Conservation (phyloP, 306 rosid species). For the Quercus cerris region DNA sequence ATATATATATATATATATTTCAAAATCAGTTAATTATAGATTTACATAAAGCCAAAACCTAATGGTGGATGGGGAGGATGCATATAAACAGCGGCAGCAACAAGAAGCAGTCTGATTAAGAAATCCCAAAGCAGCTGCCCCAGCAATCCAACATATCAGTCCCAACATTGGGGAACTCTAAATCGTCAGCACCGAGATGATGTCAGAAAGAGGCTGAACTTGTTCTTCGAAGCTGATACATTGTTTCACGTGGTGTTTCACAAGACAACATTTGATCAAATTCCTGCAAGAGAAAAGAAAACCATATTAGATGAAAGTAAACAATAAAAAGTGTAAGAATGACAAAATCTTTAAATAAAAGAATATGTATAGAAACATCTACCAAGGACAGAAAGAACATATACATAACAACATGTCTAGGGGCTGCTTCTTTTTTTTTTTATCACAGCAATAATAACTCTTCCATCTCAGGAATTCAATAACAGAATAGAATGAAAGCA, state of each 20-base stretch:
- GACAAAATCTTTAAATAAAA: background rate
- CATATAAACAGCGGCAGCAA: constrained; percentile 11
- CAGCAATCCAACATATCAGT: background rate
- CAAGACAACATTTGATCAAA: constrained; percentile 37
- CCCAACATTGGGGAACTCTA: background rate
- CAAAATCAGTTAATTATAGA: constrained; percentile 29
- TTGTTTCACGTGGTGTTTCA: constrained; percentile 32
- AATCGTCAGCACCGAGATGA: constrained; percentile 14
- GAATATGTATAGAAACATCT: background rate
- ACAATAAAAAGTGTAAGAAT: background rate
- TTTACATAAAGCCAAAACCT: constrained; percentile 19
- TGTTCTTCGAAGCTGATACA: constrained; percentile 67
- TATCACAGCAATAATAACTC: background rate
- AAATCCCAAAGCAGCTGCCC: constrained; percentile 4
- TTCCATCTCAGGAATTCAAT: background rate
- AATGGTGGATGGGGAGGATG: constrained; percentile 15
- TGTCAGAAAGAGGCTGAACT: constrained; percentile 60
- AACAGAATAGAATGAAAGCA: background rate
- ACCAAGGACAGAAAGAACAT: background rate
- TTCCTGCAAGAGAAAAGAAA: constrained; percentile 39
- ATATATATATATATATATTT: constrained; percentile 3
- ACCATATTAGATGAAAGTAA: constrained; percentile 9
- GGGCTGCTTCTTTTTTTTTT: background rate
- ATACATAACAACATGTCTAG: background rate
- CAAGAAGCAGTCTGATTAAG: background rate